Evolutionary conservation across 352 stramenopile species (phyloP), one percentile per base, ranked within the genome.

Genomic region (Halophytophthora batemanensis): DNA sequence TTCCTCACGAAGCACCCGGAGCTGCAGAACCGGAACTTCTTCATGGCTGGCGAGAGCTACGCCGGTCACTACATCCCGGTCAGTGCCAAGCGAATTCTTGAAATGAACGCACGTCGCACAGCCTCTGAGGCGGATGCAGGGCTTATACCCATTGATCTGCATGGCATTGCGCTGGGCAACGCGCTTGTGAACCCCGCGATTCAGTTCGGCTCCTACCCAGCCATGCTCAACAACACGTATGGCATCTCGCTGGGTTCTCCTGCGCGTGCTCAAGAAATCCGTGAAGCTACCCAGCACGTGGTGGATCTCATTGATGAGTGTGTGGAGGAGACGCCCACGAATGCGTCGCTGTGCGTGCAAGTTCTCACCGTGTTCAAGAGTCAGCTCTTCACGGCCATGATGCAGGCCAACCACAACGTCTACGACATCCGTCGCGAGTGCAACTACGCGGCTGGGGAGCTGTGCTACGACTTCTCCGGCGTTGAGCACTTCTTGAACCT

Each of bases 391-490:
- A 18, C 17, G 15, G 64, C 69, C 15, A 69, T 78, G 39, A 29
- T n/a, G 15, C 28, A 34, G 6, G 50, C 51, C 7, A 57, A 50
- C 44, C 57, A 49, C 17, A 78, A 75, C 50, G 25, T 35, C 17
- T 79, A 79, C 50, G 69, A 82, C 50, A 62, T 82, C 28, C 67
- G 71, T 19, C 35, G 33, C 15, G 25, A 31, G 25, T 31, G 25
- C 25, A 31, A 31, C 25, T 31, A 31, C 25, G 25, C 25, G 4
- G 25, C 25, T 31, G 25, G 25, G 4, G 18, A 43, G 28, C 63
- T 98, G 5, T 98, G 93, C 75, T 98, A 98, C 63, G 86, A 98
- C 63, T 98, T 98, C 56, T 86, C 68, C n/a, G 66, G 82, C 46
- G 72, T 98, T 44, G 78, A 93, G 35, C 89, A 85, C 33, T 97